phyloP scores from a whole-genome alignment of 192 early-diverging fungal genomes.

The Backusella circina region DNA sequence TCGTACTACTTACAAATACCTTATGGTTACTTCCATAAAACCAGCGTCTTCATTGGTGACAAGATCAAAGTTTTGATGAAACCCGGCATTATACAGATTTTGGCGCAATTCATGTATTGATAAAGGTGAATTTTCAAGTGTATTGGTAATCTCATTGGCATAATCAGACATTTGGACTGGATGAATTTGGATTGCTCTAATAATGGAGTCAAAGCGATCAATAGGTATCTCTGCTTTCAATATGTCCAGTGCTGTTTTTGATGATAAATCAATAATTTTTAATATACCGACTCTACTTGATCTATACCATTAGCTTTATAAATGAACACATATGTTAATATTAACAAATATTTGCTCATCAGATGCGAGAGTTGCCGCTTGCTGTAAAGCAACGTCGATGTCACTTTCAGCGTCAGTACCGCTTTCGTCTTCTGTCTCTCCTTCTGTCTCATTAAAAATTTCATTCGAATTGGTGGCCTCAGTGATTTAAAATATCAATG shows the following conservation, averaged over 20 bases:
- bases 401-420: background rate
- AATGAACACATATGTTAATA: background rate
- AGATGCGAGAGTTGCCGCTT: background rate
- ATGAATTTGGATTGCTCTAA: background rate
- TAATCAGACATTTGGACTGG: background rate
- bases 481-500: background rate
- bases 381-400: background rate
- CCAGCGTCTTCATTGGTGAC: background rate
- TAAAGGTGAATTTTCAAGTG: background rate
- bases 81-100: background rate
- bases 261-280: background rate
- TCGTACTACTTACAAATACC: background rate
- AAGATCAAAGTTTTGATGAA: background rate
- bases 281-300: background rate
- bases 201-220: background rate
- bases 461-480: background rate
- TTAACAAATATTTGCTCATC: background rate
- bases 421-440: background rate
- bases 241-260: background rate
- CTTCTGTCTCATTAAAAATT: background rate
- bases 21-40: background rate
- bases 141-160: background rate
- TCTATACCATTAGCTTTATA: background rate
- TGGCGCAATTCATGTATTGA: background rate
- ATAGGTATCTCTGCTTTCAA: background rate